Evolutionary conservation across 169 alveolate species (phyloP), one percentile per base, ranked within the genome.

Genomic region (Neospora caninum): DNA sequence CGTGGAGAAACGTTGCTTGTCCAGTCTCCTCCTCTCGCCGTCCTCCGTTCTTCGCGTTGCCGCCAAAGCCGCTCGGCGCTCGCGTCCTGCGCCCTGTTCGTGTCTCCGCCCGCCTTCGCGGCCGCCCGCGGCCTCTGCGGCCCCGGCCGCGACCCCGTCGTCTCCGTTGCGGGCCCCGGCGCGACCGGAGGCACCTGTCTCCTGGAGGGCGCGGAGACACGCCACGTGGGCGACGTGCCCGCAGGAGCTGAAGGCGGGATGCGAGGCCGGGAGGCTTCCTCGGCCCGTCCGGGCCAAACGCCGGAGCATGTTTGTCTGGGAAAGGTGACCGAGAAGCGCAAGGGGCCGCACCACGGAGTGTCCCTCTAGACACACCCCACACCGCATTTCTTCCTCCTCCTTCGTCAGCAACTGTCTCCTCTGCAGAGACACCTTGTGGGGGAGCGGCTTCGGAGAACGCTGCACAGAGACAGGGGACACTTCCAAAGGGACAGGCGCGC

Each of bases 141-240:
- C 80, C 38, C 38, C 80, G 80, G n/a, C 31, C 16, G 70, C 45
- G 25, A 43, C 43, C 39, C 25, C 18, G 84, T 36, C 39, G 43
- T 36, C 39, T 18, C 84, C 45, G 39, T 73, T 31, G 2, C 42
- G 84, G 84, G 43, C 43, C 42, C 84, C 39, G 80, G 80, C 80
- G 84, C 42, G 49, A n/a, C 84, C 84, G 49, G 73, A 16, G 73
- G 31, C 73, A 22, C 34, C 84, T 31, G 49, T 38, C 54, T 82
- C 89, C 41, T 41, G 67, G 31, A 82, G 89, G 38, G 38, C 41
- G n/a, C 64, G 89, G 38, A 82, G 34, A 42, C 89, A 82, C 67
- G 38, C 9, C 36, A 82, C 34, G 64, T 82, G 89, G 20, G 89
- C 89, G 89, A 42, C 69, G 67, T 82, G 89, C 41, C 89, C 89